Conservation (phyloP, 169 alveolate species). For the Plasmodium sp. region DNA sequence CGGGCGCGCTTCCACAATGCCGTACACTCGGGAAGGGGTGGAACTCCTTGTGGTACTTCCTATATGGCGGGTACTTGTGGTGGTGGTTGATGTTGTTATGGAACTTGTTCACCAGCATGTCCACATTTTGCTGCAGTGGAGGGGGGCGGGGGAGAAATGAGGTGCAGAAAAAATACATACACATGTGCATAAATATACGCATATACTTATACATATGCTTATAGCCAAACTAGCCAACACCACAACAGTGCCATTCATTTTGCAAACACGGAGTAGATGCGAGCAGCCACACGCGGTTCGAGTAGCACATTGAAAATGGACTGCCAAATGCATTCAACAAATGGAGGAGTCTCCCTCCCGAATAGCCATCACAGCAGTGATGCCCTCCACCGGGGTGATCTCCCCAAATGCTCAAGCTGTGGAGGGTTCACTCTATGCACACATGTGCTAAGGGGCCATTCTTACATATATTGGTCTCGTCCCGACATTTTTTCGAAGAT, state of each 20-base stretch:
- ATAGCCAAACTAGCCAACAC: neutral
- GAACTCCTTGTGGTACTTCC: constrained; percentile 8
- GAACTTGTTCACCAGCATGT: constrained; percentile 43
- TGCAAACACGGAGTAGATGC: neutral
- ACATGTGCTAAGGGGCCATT: neutral
- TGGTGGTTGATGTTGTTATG: constrained; percentile 10
- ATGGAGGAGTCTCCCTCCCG: neutral
- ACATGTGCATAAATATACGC: neutral
- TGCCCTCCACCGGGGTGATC: neutral
- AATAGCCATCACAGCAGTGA: neutral
- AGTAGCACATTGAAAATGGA: neutral
- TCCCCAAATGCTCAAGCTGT: neutral
- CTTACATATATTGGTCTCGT: constrained; percentile 40
- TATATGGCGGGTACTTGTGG: neutral
- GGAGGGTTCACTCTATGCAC: neutral
- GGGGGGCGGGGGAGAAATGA: neutral
- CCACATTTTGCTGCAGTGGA: constrained; percentile 30
- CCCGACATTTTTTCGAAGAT: constrained; percentile 32
- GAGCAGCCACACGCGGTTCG: neutral
- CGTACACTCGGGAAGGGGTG: constrained; percentile 31
- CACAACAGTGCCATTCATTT: neutral
- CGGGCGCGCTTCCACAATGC: neutral
- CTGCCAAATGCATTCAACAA: neutral
- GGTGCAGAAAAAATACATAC: neutral
- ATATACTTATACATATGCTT: neutral